These are phyloP conservation scores for Xylaria sp. DNA, from an alignment of 2,329 filamentous ascomycete species.

Conservation along the genomic window DNA sequence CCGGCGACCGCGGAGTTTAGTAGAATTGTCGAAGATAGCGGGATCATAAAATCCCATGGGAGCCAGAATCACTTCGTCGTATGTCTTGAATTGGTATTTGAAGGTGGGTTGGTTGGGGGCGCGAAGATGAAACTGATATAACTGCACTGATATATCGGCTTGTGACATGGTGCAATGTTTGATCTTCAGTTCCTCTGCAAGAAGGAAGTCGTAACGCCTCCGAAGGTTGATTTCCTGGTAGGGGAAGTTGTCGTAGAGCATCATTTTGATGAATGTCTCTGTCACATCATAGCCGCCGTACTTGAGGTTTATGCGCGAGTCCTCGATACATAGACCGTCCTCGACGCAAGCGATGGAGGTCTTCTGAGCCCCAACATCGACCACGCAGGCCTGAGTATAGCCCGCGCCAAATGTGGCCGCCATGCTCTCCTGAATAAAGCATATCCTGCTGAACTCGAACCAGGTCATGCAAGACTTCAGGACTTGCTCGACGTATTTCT, in stretches of 20 bases:
- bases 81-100: conserved; percentile 96
- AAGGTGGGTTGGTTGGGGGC: conserved; percentile 87
- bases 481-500: conserved; percentile 85
- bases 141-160: conserved; percentile 86
- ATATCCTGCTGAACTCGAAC: conserved; percentile 88
- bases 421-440: conserved; percentile 95
- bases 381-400: conserved; percentile 92
- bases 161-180: conserved; percentile 94
- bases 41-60: conserved; percentile 96
- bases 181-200: conserved; percentile 95
- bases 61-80: conserved; percentile 94
- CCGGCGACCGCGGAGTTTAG: conserved; percentile 81
- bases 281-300: conserved; percentile 93
- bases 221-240: conserved; percentile 94
- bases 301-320: conserved; percentile 94
- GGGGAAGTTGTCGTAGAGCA: conserved; percentile 95
- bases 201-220: conserved; percentile 88
- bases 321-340: conserved; percentile 92
- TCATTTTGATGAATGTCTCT: conserved; percentile 96
- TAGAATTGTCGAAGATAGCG: conserved; percentile 81
- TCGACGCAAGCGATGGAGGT: conserved; percentile 97
- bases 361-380: conserved; percentile 97
- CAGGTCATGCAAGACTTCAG: conserved; percentile 87
- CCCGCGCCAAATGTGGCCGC: conserved; percentile 95
- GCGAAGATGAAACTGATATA: conserved; percentile 89